Evolutionary conservation across 192 early-diverging fungal species (phyloP), one percentile per base, ranked within the genome.

Genomic region (Dissophora globulifera): DNA sequence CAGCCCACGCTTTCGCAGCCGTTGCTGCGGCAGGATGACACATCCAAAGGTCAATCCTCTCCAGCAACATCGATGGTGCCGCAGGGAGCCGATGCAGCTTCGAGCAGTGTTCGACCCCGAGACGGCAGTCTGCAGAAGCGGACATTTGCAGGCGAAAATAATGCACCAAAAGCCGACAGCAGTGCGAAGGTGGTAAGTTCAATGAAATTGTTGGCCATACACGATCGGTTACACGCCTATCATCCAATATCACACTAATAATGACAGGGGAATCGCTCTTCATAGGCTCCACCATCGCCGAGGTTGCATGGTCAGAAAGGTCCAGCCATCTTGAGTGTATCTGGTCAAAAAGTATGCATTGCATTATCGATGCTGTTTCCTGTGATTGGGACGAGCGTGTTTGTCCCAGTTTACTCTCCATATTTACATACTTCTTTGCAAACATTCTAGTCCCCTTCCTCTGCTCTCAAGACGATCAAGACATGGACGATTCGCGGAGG

Each of bases 401-500:
- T 32, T 35, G 31, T 17, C 6, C 4, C 6, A 19, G 29, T 29
- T 11, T 51, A 10, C 11, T 29, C 20, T n/a, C n/a, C n/a, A n/a
- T n/a, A n/a, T n/a, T n/a, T n/a, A n/a, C n/a, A n/a, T n/a, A 29
- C 6, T 25, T 51, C 12, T 51, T 7, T 35, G 4, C 40, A 27
- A 27, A 23, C 51, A 40, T 17, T 29, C 40, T 32, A 64, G 62
- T 17, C 61, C 6, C 41, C 49, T 1, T 23, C 48, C 10, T 74
- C 62, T 1, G 29, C 49, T 12, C 4, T 45, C 22, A 75, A 70
- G 53, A 62, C 59, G 2, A 16, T 70, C 5, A 70, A 75, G 57
- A 75, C 55, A 7, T 75, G 71, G 71, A 25, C 33, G 31, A 75
- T 75, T 41, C 71, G 71, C 16, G 71, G 71, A 66, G 62, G 62